Conservation (phyloP, 371 early-diverging fungal genomes). For the Apophysomyces ossiformis region DNA sequence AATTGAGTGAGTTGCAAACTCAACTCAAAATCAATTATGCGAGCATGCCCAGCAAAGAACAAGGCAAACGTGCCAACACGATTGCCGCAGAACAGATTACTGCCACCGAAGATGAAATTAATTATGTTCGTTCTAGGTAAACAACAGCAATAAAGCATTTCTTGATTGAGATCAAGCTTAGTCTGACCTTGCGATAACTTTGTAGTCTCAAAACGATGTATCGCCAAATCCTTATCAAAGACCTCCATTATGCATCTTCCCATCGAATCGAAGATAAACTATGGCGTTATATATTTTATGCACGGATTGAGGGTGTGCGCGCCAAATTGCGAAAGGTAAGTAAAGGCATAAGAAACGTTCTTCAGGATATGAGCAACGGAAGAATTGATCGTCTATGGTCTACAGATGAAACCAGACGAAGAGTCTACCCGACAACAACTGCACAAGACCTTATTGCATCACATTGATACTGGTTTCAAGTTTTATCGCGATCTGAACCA, state of each 20-base stretch:
- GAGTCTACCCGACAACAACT: slow-evolving; percentile 22
- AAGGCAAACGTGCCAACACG: slow-evolving; percentile 37
- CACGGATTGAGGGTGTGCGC: slow-evolving; percentile 46
- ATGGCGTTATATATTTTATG: slow-evolving; percentile 54
- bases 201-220: slow-evolving; percentile 44
- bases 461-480: slow-evolving; percentile 43
- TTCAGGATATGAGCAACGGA: too few species aligned
- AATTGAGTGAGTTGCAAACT: slow-evolving; percentile 44
- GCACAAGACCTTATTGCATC: slow-evolving; percentile 28
- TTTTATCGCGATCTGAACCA: slow-evolving; percentile 50
- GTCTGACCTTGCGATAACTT: not conserved
- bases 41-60: slow-evolving; percentile 41
- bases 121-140: slow-evolving; percentile 52
- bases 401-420: not conserved
- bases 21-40: slow-evolving; percentile 47
- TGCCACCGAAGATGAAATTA: slow-evolving; percentile 53
- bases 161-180: not conserved
- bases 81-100: slow-evolving; percentile 44
- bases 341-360: not conserved
- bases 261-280: slow-evolving; percentile 52
- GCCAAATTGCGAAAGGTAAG: slow-evolving; percentile 44
- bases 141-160: not conserved
- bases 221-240: slow-evolving; percentile 32
- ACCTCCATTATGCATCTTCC: slow-evolving; percentile 36
- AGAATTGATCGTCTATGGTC: not conserved